Evolutionary conservation across 805 yeast species (phyloP), one percentile per base, ranked within the genome.

Genomic region (Spathaspora girioi): DNA sequence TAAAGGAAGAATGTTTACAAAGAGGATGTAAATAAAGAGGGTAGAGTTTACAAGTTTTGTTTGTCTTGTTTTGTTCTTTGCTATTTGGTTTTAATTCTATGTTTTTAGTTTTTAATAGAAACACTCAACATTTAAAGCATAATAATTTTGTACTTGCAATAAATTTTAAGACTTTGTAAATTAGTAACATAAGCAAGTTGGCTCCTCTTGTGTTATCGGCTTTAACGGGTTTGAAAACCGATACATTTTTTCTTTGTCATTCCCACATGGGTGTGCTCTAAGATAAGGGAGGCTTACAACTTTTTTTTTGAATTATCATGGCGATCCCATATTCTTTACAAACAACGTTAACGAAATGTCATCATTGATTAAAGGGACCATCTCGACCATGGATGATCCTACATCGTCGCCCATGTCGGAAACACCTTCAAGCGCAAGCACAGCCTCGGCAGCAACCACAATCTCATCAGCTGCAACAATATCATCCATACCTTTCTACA

Each of bases 381-480:
- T 65, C 6, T 50, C 52, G n/a, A 53, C 65, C 15, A 65, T 65
- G 70, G 69, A 66, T 5, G 59, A 55, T 47, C 64, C 61, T 19
- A 32, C 29, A 18, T 17, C 47, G 5, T 7, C 23, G 12, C 38
- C 27, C 11, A 19, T 38, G n/a, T 45, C 48, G 14, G 17, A 17
- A 35, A 19, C 47, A 5, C 32, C 47, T 12, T 29, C 41, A 19
- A 15, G 12, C 15, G 3, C 43, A 17, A 40, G 18, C 17, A 40
- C 43, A 15, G 3, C 17, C 29, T 23, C 19, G 14, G 23, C 23
- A 18, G 11, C 14, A 23, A 3, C 20, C 10, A 45, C 27, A 12
- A 47, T 43, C 31, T n/a, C 17, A 10, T 19, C 45, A 6, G 14
- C 45, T 5, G 9, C 31, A 4, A 17, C 44, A 18, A 19, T 35